Conservation (phyloP, 2,329 filamentous ascomycete genomes). For the Chrysosphaeria jannelii region DNA sequence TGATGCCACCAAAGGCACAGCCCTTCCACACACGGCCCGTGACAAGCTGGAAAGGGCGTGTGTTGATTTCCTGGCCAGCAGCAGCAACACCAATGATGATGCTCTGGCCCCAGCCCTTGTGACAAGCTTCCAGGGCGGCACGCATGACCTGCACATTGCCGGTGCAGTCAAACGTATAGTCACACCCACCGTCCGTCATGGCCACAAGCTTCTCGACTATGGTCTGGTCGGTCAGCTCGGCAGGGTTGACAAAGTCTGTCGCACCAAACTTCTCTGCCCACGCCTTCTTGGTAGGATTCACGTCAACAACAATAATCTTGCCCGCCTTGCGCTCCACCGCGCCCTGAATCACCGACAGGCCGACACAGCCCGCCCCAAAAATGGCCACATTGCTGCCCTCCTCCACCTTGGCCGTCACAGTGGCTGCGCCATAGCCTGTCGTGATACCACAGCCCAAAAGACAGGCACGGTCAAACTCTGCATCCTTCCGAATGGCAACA, state of each 20-base stretch:
- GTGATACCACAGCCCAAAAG: constrained; percentile 95
- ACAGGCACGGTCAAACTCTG: constrained; percentile 87
- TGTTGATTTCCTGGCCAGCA: constrained; percentile 83
- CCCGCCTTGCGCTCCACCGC: constrained; percentile 56
- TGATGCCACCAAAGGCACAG: constrained; percentile 93
- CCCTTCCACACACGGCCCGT: constrained; percentile 95
- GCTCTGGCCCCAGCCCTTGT: constrained; percentile 97
- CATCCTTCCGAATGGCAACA: constrained; percentile 68
- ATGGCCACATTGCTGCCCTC: constrained; percentile 69
- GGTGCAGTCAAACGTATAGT: constrained; percentile 98
- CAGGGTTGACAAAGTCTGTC: constrained; percentile 89
- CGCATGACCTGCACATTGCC: constrained; percentile 93
- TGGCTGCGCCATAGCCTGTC: constrained; percentile 85
- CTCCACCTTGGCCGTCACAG: constrained; percentile 78
- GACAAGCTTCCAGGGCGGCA: constrained; percentile 81
- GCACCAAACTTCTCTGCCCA: constrained; percentile 90
- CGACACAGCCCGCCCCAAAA: constrained; percentile 89
- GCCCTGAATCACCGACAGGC: constrained; percentile 82
- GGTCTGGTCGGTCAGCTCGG: constrained; percentile 39
- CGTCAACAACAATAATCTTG: constrained; percentile 42
- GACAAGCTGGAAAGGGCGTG: constrained; percentile 83
- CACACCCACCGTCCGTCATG: constrained; percentile 91
- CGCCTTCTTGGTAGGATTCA: constrained; percentile 72
- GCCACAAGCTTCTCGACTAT: constrained; percentile 84
- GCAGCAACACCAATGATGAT: constrained; percentile 95